These are phyloP conservation scores for Pyronema omphalodes DNA, from an alignment of 495 filamentous ascomycete genomes.

Conservation along the genomic window DNA sequence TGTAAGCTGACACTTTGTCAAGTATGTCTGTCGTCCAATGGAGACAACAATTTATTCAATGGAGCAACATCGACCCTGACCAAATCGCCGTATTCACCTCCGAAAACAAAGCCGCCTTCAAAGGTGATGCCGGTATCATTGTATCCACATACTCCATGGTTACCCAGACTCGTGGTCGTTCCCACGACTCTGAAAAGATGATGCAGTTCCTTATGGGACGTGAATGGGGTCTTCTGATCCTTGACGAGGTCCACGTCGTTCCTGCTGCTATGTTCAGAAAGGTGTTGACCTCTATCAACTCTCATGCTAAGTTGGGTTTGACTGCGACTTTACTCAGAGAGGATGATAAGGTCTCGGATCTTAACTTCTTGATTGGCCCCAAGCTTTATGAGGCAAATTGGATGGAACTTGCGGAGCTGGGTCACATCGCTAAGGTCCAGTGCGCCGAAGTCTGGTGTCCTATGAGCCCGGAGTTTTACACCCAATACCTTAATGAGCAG, in stretches of 20 bases:
- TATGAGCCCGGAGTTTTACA: slow-evolving; percentile 96
- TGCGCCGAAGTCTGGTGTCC: slow-evolving; percentile 99
- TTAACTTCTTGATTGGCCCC: slow-evolving; percentile 94
- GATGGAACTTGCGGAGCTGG: slow-evolving; percentile 95
- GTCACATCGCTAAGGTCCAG: slow-evolving; percentile 92
- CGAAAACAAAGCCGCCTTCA: slow-evolving; percentile 79
- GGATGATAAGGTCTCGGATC: slow-evolving; percentile 92
- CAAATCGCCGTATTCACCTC: slow-evolving; percentile 92
- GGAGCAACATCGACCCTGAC: slow-evolving; percentile 90
- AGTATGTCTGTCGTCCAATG: slow-evolving; percentile 92
- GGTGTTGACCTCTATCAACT: slow-evolving; percentile 76
- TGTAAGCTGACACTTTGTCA: not conserved
- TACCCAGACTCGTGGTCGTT: slow-evolving; percentile 64
- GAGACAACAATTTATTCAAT: slow-evolving; percentile 88
- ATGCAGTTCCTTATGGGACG: slow-evolving; percentile 85
- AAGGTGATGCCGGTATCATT: slow-evolving; percentile 78
- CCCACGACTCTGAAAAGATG: slow-evolving; percentile 89
- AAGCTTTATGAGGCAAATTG: slow-evolving; percentile 98
- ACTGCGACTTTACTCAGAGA: slow-evolving; percentile 90
- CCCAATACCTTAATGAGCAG: slow-evolving; percentile 64
- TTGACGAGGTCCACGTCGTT: slow-evolving; percentile 97
- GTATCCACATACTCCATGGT: slow-evolving; percentile 99
- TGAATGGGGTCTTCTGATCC: slow-evolving; percentile 95
- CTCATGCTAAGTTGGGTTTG: slow-evolving; percentile 89
- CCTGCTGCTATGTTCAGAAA: slow-evolving; percentile 89